Evolutionary conservation across 805 yeast species (phyloP).

Genomic region (Candida boleticola): DNA sequence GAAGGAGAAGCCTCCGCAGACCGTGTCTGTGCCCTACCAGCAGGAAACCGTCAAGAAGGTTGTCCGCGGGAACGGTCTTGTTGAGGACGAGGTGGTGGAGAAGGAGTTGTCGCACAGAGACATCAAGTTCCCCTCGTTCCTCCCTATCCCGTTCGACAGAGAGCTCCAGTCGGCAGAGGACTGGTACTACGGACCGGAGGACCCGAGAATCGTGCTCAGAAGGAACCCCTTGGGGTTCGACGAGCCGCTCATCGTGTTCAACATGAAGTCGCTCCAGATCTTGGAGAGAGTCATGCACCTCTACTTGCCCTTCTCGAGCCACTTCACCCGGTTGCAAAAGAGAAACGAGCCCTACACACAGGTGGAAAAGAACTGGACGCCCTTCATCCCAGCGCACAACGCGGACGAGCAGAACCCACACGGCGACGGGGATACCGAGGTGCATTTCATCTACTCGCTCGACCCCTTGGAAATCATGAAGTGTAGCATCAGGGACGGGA

Average conservation of each 20-base stretch:
- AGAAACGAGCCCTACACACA: slow-evolving; percentile 17
- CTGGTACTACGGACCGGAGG: slow-evolving; percentile 40
- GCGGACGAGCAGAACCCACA: no score
- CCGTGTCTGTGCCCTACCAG: slow-evolving; percentile 18
- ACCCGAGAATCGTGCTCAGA: slow-evolving; percentile 37
- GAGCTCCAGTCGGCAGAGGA: slow-evolving; percentile 8
- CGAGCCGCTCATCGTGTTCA: slow-evolving; percentile 42
- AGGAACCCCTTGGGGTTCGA: slow-evolving; percentile 24
- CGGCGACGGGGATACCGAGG: slow-evolving; percentile 12
- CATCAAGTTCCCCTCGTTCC: slow-evolving; percentile 14
- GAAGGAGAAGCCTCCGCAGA: slow-evolving; percentile 17
- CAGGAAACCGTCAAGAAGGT: slow-evolving; percentile 11
- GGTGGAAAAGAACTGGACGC: slow-evolving; percentile 26
- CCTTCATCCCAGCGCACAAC: slow-evolving; percentile 15
- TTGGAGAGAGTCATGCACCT: slow-evolving; percentile 26
- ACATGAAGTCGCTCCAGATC: slow-evolving; percentile 22
- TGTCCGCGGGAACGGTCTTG: no score
- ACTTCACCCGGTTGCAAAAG: slow-evolving; percentile 30
- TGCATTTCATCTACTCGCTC: slow-evolving; percentile 23
- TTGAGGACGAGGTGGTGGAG: slow-evolving; percentile 13
- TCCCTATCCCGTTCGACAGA: slow-evolving; percentile 15
- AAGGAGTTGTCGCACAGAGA: slow-evolving; percentile 8
- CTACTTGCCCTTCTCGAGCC: slow-evolving; percentile 31
- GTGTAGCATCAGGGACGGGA: slow-evolving; percentile 26
- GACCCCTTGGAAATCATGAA: slow-evolving; percentile 26